phyloP scores from a whole-genome alignment of 345 rosid genomes.

The Ricinus communis region DNA sequence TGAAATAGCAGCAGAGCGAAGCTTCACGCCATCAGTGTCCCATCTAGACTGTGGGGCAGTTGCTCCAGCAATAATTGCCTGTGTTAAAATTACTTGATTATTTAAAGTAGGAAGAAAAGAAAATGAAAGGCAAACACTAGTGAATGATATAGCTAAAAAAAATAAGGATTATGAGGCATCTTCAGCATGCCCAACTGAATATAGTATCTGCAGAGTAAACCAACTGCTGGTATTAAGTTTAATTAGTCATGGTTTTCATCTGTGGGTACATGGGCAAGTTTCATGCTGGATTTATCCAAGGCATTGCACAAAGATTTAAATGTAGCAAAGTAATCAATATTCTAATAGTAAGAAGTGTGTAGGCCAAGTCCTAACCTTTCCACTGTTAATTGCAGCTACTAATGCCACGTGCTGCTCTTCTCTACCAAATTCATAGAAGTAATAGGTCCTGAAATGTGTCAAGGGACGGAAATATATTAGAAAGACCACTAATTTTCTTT shows the following conservation, averaged over 20 bases:
- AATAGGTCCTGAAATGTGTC: constrained; percentile 64
- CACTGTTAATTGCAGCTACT: constrained; percentile 67
- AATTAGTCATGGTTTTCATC: neutral
- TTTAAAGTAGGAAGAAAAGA: neutral
- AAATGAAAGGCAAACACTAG: neutral
- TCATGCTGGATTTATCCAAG: neutral
- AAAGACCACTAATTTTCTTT: neutral
- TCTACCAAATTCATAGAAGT: constrained; percentile 86
- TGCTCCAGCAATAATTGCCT: constrained; percentile 89
- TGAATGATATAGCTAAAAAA: neutral
- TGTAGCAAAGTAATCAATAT: neutral
- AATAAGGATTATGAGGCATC: neutral
- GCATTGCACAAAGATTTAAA: neutral
- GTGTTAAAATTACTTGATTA: constrained; percentile 11
- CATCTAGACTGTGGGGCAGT: constrained; percentile 51
- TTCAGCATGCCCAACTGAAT: neutral
- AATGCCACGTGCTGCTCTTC: constrained; percentile 70
- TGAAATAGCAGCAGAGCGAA: constrained; percentile 18
- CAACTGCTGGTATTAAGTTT: neutral
- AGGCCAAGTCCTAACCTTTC: constrained; percentile 64
- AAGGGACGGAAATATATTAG: constrained; percentile 16
- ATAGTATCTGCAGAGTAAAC: neutral
- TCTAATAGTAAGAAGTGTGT: neutral
- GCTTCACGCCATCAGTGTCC: constrained; percentile 17
- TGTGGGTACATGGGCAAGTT: neutral